These are phyloP conservation scores for Colletotrichum cordylinicola DNA, from an alignment of 2,329 filamentous ascomycete species.

Conservation along the genomic window DNA sequence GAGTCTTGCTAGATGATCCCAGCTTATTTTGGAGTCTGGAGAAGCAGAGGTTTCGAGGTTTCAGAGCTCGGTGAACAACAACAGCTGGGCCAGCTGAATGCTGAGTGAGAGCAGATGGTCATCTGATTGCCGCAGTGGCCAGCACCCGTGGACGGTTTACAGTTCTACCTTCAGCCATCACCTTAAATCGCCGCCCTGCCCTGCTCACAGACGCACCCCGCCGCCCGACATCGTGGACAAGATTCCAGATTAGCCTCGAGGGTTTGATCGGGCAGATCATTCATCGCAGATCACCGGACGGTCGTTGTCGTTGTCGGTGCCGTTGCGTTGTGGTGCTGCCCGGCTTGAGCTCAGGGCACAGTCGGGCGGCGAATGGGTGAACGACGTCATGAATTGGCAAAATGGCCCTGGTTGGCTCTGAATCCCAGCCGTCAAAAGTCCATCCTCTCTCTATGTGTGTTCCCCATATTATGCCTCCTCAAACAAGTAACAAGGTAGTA, in stretches of 20 bases:
- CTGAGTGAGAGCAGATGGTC: neutral
- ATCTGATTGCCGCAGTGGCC: neutral
- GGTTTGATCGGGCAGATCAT: neutral
- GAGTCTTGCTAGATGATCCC: neutral
- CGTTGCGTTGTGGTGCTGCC: neutral
- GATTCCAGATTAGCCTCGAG: neutral
- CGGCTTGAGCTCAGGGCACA: constrained; percentile 1
- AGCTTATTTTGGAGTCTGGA: neutral
- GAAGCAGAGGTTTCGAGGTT: neutral
- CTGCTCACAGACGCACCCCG: neutral
- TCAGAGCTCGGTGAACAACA: neutral
- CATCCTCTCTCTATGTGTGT: neutral
- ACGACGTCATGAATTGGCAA: neutral
- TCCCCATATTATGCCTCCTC: neutral
- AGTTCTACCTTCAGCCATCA: neutral
- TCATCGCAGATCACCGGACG: neutral
- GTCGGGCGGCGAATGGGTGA: neutral
- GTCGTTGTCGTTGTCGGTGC: neutral
- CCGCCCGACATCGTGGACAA: neutral
- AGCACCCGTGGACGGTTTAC: neutral
- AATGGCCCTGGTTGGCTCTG: neutral
- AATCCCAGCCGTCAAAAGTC: neutral
- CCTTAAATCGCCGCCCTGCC: neutral
- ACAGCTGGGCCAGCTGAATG: neutral
- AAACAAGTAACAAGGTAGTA: neutral